Conservation (phyloP, 257 asterid genomes). For the Mentha longifolia region DNA sequence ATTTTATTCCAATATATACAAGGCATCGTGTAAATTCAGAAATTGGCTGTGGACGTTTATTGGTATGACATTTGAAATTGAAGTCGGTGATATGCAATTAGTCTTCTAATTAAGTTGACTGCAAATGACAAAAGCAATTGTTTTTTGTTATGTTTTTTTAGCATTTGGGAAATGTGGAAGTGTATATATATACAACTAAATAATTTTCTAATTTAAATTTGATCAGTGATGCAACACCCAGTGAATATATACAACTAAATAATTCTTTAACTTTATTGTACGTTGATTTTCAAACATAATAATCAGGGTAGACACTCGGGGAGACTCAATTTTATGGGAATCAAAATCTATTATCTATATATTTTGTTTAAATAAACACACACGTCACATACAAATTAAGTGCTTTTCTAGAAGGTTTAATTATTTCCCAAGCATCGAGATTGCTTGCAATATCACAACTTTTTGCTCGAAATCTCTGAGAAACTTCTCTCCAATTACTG, state of each 20-base stretch:
- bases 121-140: background rate
- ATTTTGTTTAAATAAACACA: background rate
- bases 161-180: background rate
- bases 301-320: too few species aligned
- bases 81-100: background rate
- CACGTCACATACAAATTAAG: background rate
- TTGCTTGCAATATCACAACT: background rate
- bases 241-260: too few species aligned
- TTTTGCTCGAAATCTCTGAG: constrained; percentile 3
- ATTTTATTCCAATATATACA: too few species aligned
- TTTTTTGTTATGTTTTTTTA: background rate
- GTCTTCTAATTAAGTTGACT: background rate
- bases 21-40: background rate
- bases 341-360: background rate
- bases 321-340: background rate
- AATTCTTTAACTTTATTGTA: too few species aligned
- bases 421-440: background rate
- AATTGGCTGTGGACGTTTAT: background rate
- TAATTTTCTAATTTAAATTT: too few species aligned
- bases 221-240: background rate
- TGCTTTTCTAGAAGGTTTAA: background rate
- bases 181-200: too few species aligned
- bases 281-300: too few species aligned
- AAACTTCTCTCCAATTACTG: constrained; percentile 4
- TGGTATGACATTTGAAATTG: background rate